A percentile compares a stretch with the other conserved stretches of the same genome.
phyloP scores from a whole-genome alignment of 257 asterid genomes.

The Solanum sitiens region DNA sequence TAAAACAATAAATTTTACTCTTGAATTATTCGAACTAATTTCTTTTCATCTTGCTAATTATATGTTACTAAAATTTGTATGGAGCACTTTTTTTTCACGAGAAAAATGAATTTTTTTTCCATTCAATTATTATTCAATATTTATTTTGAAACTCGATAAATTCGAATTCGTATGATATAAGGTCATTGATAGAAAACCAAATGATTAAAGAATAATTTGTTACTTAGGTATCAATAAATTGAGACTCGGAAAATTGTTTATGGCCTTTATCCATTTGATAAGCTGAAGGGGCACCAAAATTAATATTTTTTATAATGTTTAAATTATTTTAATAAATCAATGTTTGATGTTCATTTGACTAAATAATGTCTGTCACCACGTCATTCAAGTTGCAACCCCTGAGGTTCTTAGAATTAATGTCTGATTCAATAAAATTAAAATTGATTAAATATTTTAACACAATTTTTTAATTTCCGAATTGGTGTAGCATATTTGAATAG shows the following conservation, averaged over 20 bases:
- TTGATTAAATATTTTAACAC: neutral
- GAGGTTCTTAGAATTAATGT: neutral
- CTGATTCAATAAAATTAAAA: neutral
- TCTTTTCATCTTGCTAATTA: too few relatives aligned
- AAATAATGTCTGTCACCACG: too few relatives aligned
- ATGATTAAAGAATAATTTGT: neutral
- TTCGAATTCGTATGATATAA: neutral
- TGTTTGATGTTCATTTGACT: neutral
- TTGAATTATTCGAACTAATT: too few relatives aligned
- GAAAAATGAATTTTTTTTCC: too few relatives aligned
- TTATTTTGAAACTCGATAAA: fast-evolving
- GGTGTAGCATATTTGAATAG: neutral
- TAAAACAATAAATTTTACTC: neutral
- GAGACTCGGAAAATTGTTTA: neutral
- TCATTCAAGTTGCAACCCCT: neutral
- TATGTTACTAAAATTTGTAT: too few relatives aligned
- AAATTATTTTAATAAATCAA: neutral
- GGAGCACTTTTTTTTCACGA: too few relatives aligned
- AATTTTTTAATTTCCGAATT: neutral
- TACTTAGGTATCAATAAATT: neutral
- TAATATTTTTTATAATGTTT: neutral
- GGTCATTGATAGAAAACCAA: neutral
- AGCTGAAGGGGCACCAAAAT: neutral
- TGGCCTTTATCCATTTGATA: neutral
- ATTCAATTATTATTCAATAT: neutral